These are phyloP conservation scores for Pseudocercospora crystallina DNA, from an alignment of 2,329 filamentous ascomycete genomes.

Conservation along the genomic window DNA sequence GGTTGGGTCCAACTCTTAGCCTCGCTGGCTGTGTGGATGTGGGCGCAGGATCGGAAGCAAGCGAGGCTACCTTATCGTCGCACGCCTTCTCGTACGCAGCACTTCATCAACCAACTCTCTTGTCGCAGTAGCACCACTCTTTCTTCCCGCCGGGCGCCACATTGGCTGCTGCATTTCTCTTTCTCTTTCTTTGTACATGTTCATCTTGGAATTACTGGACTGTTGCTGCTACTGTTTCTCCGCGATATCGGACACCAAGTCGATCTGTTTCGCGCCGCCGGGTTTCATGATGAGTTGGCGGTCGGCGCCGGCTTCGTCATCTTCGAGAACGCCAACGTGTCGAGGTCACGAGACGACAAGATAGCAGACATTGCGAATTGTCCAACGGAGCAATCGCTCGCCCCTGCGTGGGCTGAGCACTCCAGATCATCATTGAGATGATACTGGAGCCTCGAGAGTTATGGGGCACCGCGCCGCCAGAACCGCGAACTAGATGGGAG, in stretches of 20 bases:
- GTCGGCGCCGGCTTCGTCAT: slow-evolving; percentile 9
- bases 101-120: neutral
- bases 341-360: slow-evolving; percentile 1
- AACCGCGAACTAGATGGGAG: slow-evolving; percentile 48
- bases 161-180: neutral
- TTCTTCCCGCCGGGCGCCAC: slow-evolving; percentile 5
- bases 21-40: too few relatives aligned
- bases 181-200: neutral
- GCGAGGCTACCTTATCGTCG: neutral
- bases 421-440: slow-evolving; percentile 6
- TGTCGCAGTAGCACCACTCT: slow-evolving; percentile 5
- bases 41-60: too few relatives aligned
- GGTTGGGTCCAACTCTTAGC: too few relatives aligned
- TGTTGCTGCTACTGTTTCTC: neutral
- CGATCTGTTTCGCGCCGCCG: neutral
- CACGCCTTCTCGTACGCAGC: neutral
- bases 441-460: slow-evolving; percentile 31
- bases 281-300: slow-evolving; percentile 12
- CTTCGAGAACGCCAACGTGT: neutral
- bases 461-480: slow-evolving; percentile 52
- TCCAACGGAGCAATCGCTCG: slow-evolving; percentile 12
- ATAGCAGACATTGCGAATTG: neutral
- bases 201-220: too few relatives aligned
- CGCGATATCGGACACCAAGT: neutral
- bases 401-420: slow-evolving; percentile 15